Base-by-base conservation (phyloP, 495 filamentous ascomycete species). In the Cercophora scortea region DNA sequence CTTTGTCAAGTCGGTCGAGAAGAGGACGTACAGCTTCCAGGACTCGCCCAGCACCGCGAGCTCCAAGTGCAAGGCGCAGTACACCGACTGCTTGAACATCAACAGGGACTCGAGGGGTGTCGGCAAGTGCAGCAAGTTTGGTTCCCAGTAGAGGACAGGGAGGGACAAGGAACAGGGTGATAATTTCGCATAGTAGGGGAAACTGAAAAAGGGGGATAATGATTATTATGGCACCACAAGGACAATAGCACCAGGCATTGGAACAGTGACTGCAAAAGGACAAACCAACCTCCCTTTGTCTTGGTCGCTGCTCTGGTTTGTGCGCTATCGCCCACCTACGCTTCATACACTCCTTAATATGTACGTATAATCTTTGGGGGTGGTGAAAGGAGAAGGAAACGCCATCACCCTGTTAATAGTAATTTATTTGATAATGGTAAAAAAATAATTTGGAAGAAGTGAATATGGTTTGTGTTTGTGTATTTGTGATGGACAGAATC, bases 11-110 rank as follows among this genome's bases (percentile, higher is more conserved):
- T 45, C 51, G 39, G 41, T 49, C 17, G 47, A 44, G 35, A 61
- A 57, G 56, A 47, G 59, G 15, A 54, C 51, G 2, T 46, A n/a
- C 19, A 43, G 46, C 41, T 59, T 58, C 51, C 55, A 42, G 0
- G 64, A 69, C 32, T 64, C 50, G 25, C 62, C 60, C 32, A 47
- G 32, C 12, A 61, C 48, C 12, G 74, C 74, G 8, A 58, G 42
- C 36, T 50, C 51, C 32, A 70, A 71, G 55, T 78, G 72, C 55
- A 50, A 56, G 33, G 59, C 61, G 49, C 74, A 77, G 61, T 67
- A 72, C 47, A 41, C 46, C 1, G 71, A 73, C 50, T 77, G 72
- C 45, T 55, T 72, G 45, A 17, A 10, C 10, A 41, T 45, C 10
- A 62, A 62, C 33, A 45, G 32, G 52, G 50, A 45, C 8, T 19